A percentile compares a stretch with the other conserved stretches of the same genome.
phyloP scores from a whole-genome alignment of 176 grass and related monocot species.

The Avena insularis region DNA sequence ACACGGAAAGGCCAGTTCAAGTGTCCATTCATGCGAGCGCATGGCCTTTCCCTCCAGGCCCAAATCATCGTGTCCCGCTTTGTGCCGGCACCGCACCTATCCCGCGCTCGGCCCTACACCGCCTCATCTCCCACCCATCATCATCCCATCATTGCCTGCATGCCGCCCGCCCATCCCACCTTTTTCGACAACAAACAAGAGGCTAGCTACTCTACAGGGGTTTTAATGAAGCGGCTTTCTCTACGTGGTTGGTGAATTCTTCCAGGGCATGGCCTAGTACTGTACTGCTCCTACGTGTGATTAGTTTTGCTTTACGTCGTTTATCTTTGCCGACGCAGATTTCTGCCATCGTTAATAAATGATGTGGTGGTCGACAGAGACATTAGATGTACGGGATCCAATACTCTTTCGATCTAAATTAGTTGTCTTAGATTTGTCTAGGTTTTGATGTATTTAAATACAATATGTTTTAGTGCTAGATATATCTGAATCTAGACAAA shows the following conservation, averaged over 20 bases:
- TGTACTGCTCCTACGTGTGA: not conserved
- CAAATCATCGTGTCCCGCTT: conserved; percentile 63
- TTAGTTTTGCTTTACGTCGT: not conserved
- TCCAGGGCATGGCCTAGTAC: not conserved
- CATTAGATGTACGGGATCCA: no score
- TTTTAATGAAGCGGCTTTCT: not conserved
- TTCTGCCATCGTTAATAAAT: no score
- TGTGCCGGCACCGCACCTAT: conserved; percentile 53
- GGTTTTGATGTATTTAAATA: no score
- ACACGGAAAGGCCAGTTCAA: conserved; percentile 36
- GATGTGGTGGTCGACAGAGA: no score
- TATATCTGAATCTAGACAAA: no score
- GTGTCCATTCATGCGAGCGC: conserved; percentile 52
- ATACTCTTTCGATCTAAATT: no score
- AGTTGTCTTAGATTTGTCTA: no score
- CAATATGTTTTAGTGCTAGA: no score
- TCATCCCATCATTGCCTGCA: conserved; percentile 61
- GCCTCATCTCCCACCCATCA: conserved; percentile 57
- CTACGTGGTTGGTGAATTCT: not conserved
- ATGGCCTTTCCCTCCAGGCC: conserved; percentile 43
- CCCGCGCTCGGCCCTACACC: not conserved
- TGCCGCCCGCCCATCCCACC: conserved; percentile 12
- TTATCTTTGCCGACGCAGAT: no score
- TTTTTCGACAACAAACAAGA: conserved; percentile 38
- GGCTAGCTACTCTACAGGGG: not conserved